Evolutionary conservation across 2,329 filamentous ascomycete genomes (phyloP).

Genomic region (Phaeosphaeriaceae sp.): DNA sequence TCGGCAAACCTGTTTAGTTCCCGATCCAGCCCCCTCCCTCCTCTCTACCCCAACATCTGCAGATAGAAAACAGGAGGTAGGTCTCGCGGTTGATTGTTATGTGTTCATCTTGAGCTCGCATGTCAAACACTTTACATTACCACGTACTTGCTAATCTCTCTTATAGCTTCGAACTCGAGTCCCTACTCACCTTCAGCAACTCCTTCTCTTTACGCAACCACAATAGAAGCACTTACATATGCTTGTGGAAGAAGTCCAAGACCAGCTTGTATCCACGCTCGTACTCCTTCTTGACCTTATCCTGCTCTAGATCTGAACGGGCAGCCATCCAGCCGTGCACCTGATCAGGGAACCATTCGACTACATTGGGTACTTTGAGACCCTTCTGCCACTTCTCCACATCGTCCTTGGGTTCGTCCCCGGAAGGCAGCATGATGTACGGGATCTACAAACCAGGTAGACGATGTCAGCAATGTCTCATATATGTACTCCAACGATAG

Average conservation of each 20-base stretch:
- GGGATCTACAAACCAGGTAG: conserved; percentile 52
- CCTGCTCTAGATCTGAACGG: conserved; percentile 55
- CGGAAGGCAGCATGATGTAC: conserved; percentile 63
- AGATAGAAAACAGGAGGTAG: too few relatives aligned
- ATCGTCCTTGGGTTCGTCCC: conserved; percentile 63
- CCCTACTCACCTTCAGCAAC: conserved; percentile 26
- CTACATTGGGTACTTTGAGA: conserved; percentile 55
- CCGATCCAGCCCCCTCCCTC: too few relatives aligned
- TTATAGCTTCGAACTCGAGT: conserved; percentile 26
- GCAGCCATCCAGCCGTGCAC: conserved; percentile 56
- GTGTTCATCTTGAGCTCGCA: background rate
- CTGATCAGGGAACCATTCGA: conserved; percentile 59
- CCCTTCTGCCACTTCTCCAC: conserved; percentile 58
- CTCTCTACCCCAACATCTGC: too few relatives aligned
- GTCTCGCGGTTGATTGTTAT: background rate
- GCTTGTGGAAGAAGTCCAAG: conserved; percentile 60
- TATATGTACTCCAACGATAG: too few relatives aligned
- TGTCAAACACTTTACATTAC: background rate
- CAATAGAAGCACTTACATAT: conserved; percentile 53
- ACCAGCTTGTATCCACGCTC: conserved; percentile 58
- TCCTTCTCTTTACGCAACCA: background rate
- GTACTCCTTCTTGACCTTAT: conserved; percentile 58
- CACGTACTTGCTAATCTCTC: background rate
- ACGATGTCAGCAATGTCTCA: too few relatives aligned
- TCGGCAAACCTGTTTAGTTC: too few relatives aligned